Conservation (phyloP, 1,284 basidiomycete genomes). For the Melampsora americana region DNA sequence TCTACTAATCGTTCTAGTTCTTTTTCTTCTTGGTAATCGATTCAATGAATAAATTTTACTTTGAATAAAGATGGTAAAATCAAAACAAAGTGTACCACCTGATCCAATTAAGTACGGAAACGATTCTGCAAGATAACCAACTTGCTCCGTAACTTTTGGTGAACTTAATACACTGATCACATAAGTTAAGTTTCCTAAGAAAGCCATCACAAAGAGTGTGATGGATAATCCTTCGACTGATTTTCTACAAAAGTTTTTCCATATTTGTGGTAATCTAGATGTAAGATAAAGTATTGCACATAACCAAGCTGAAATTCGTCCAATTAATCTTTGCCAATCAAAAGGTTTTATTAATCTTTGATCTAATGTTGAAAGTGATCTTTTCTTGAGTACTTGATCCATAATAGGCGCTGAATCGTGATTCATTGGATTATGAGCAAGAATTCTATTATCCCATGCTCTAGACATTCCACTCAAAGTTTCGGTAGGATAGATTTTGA, state of each 20-base stretch:
- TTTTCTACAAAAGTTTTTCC: conserved; percentile 29
- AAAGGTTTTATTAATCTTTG: too few species aligned
- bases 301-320: conserved; percentile 29
- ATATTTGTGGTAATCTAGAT: conserved; percentile 32
- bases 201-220: conserved; percentile 31
- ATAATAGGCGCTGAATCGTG: background rate
- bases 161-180: conserved; percentile 23
- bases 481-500: background rate
- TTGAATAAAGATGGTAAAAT: conserved; percentile 34
- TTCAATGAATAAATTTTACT: conserved; percentile 4
- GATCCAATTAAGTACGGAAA: conserved; percentile 29
- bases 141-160: conserved; percentile 2
- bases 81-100: conserved; percentile 28
- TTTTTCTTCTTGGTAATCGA: background rate
- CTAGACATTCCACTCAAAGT: background rate
- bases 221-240: conserved; percentile 34
- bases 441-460: background rate
- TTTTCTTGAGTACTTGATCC: background rate
- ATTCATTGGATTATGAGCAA: too few species aligned
- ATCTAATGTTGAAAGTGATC: background rate
- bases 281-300: conserved; percentile 30
- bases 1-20: background rate
- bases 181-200: conserved; percentile 34
- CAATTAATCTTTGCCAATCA: conserved; percentile 6
- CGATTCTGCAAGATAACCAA: conserved; percentile 11